These are phyloP conservation scores for Pyrenochaeta sp. DNA, from an alignment of 2,329 filamentous ascomycete genomes.

Conservation along the genomic window DNA sequence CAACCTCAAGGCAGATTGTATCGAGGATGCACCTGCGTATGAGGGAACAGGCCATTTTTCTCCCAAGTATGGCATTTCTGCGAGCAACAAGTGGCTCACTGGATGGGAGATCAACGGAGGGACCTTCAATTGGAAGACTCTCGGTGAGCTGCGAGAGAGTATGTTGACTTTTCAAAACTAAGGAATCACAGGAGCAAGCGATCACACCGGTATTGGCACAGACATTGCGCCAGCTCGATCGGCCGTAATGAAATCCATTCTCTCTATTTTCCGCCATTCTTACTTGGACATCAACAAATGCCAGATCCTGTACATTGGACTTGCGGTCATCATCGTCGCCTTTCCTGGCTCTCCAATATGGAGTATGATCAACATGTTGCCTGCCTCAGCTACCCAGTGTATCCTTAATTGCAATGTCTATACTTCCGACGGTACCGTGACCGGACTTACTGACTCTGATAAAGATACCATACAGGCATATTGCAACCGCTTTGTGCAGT, in stretches of 20 bases:
- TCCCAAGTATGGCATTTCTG: slow-evolving; percentile 16
- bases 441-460: neutral
- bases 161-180: neutral
- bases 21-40: slow-evolving; percentile 14
- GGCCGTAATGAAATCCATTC: neutral
- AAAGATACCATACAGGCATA: slow-evolving; percentile 13
- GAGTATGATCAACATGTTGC: slow-evolving; percentile 6
- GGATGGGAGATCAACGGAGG: slow-evolving; percentile 46
- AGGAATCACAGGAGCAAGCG: slow-evolving; percentile 13
- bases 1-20: slow-evolving; percentile 31
- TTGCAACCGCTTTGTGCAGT: slow-evolving; percentile 7
- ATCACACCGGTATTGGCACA: slow-evolving; percentile 20
- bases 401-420: slow-evolving; percentile 11
- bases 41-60: slow-evolving; percentile 15
- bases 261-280: neutral
- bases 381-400: slow-evolving; percentile 2
- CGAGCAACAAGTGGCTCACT: slow-evolving; percentile 32
- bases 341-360: slow-evolving; percentile 13
- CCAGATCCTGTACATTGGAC: neutral
- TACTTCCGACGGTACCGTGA: neutral
- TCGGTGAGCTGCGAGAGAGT: slow-evolving; percentile 16
- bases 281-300: neutral
- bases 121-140: slow-evolving; percentile 53
- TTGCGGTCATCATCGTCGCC: slow-evolving; percentile 6
- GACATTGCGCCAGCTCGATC: neutral